phyloP scores from a whole-genome alignment of 2,329 filamentous ascomycete genomes.

The Metarhizium brunneum region DNA sequence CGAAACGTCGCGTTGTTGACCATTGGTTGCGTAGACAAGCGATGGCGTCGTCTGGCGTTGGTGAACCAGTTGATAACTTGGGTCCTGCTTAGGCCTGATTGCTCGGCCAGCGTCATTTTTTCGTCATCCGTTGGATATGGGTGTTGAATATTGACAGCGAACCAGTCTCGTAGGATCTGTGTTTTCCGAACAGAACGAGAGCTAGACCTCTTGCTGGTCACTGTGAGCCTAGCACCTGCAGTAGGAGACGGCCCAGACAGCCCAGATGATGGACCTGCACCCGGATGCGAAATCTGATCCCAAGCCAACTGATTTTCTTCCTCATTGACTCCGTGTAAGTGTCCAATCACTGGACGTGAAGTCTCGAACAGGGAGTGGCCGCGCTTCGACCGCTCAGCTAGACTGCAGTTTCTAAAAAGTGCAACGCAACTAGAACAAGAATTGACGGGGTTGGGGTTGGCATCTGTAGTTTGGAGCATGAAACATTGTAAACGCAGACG shows the following conservation, averaged over 20 bases:
- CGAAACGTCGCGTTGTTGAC: conserved; percentile 19
- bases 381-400: conserved; percentile 34
- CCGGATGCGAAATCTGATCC: neutral
- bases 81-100: conserved; percentile 35
- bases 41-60: conserved; percentile 38
- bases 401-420: conserved; percentile 39
- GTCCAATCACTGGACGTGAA: conserved; percentile 34
- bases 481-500: conserved; percentile 36
- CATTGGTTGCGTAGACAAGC: conserved; percentile 22
- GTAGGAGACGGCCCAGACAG: neutral
- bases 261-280: neutral
- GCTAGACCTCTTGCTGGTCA: conserved; percentile 22
- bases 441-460: conserved; percentile 37
- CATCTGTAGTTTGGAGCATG: conserved; percentile 34
- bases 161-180: conserved; percentile 35
- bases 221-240: conserved; percentile 1
- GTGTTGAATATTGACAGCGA: conserved; percentile 31
- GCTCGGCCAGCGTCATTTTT: conserved; percentile 26
- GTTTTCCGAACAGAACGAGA: conserved; percentile 36
- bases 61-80: conserved; percentile 42
- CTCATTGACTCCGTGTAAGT: conserved; percentile 39
- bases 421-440: conserved; percentile 42
- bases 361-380: conserved; percentile 37
- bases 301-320: conserved; percentile 10
- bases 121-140: conserved; percentile 40